phyloP scores from a whole-genome alignment of 805 yeast genomes.

The Teunomyces funiuensis region DNA sequence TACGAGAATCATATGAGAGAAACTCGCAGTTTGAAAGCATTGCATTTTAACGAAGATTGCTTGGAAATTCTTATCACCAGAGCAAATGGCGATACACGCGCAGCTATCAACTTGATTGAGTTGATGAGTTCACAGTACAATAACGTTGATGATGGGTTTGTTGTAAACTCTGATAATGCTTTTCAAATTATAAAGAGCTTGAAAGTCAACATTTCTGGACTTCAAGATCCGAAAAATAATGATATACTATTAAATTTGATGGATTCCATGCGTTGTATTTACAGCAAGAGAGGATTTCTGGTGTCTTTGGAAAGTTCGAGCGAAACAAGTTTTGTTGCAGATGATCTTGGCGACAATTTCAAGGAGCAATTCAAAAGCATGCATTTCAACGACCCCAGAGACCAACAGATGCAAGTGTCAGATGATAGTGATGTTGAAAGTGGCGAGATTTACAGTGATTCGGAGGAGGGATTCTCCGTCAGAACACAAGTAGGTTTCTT shows the following conservation, averaged over 20 bases:
- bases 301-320: constrained; percentile 1
- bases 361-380: constrained; percentile 16
- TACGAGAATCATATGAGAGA: constrained; percentile 28
- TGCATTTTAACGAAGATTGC: constrained; percentile 4
- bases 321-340: neutral
- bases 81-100: constrained; percentile 34
- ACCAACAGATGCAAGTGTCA: constrained; percentile 30
- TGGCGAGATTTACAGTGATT: constrained; percentile 6
- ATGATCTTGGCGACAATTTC: constrained; percentile 11
- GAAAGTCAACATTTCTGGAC: constrained; percentile 12
- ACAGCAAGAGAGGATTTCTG: constrained; percentile 8
- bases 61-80: constrained; percentile 15
- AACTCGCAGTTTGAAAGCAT: neutral
- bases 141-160: neutral
- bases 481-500: constrained; percentile 10
- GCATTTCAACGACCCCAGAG: constrained; percentile 7
- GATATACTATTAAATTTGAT: constrained; percentile 10
- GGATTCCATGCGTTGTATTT: constrained; percentile 3
- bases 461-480: constrained; percentile 5
- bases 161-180: neutral
- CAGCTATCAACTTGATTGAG: constrained; percentile 34
- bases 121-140: constrained; percentile 21
- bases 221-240: constrained; percentile 17
- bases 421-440: constrained; percentile 27
- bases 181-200: neutral